Base-by-base conservation (phyloP, 495 filamentous ascomycete species). In the Tetracladium setigerum region DNA sequence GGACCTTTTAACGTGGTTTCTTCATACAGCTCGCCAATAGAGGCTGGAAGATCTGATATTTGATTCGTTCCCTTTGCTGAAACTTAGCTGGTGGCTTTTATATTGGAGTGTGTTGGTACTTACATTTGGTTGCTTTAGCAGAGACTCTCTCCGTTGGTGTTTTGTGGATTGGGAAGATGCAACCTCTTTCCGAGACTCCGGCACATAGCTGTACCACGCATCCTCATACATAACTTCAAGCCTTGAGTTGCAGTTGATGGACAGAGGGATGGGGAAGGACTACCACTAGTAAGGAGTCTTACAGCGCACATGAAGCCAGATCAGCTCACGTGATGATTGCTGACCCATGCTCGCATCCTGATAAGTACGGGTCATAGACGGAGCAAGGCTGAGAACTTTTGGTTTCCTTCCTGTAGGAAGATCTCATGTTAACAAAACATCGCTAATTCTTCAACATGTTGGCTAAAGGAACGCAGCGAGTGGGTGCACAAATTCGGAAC, bases 91-190 rank as follows among this genome's bases (percentile, higher is more conserved):
- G 54, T 55, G 44, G 41, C 38, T 17, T 38, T 49, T 45, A 50
- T 37, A 27, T 41, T 50, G 59, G 54, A 48, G 41, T 46, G 53
- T 46, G 30, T 46, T 48, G 48, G 38, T 44, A 22, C 79, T 68
- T 63, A 88, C 84, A 70, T 77, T 79, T 45, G 84, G 75, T 57
- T 77, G 82, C 58, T 86, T 75, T 30, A 89, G 69, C 37, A 86
- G 68, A 32, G 83, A 84, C 49, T 77, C 70, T 56, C 69, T 75
- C 41, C 83, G 73, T 31, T 69, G 71, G 50, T 82, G 79, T 41
- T 72, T 74, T 9, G 67, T 42, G 38, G 51, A 42, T 38, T 69
- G 66, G 9, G 58, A 53, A 4, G 55, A 50, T 6, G 59, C 54
- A 15, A 64, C 63, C 4, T 70, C 70, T 30, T 67, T 65, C 49